Evolutionary conservation across 148 eudicot species (phyloP), one percentile per base, ranked within the genome.

Genomic region (Polygonum aviculare): DNA sequence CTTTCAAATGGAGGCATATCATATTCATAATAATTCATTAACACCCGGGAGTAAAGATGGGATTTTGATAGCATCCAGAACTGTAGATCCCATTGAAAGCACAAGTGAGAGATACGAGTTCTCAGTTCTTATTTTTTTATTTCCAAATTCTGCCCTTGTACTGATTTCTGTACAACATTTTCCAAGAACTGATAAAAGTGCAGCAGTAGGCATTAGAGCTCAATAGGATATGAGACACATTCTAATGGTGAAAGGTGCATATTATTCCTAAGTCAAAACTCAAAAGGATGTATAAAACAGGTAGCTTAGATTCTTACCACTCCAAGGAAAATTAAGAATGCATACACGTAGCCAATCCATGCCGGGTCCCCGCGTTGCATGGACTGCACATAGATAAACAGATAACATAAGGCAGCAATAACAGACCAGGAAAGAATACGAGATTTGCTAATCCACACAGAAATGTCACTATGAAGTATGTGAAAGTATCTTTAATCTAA

Each of bases 321-420:
- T 82, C 97, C 98, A 82, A 87, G 83, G 79, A 94, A 92, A 69
- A 94, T 94, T 38, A 86, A 82, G 83, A 92, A 90, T 45, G 98
- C 98, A 81, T 92, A 92, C 60, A 92, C 73, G 82, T 92, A 95
- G 70, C 97, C 98, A 82, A 89, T 85, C 92, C 90, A 90, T 77
- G 97, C 88, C 76, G 98, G 98, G 75, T 89, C 97, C 18, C 97
- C 87, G 62, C 75, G 87, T 88, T 95, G 96, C 98, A 95, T 92
- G 22, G 98, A 95, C 98, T 95, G 92, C 84, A 87, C 74, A 77
- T 72, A 35, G 31, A 78, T 70, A 12, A 52, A 33, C 33, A 82
- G 60, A 85, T n/a, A 74, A 45, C 54, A 63, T 22, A 40, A 55
- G 57, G 5, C 18, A 77, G 6, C 62, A 59, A 44, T 71, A 40